Evolutionary conservation across 2,329 filamentous ascomycete species (phyloP).

Genomic region (Trichoderma sp.): DNA sequence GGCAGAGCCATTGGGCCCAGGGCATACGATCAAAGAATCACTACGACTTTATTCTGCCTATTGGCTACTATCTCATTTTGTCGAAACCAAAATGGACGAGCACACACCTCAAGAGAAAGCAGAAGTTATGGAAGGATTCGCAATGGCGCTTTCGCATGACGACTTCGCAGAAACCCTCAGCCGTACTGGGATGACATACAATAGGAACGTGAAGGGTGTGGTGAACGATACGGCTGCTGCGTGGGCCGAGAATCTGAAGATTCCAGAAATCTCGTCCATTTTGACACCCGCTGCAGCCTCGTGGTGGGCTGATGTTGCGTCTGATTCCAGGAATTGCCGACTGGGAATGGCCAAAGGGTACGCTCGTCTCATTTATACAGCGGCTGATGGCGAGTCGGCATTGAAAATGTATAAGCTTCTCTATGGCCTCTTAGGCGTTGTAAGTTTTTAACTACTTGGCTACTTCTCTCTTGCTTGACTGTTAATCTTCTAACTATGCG

Average conservation of each 20-base stretch:
- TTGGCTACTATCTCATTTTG: constrained; percentile 33
- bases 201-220: constrained; percentile 4
- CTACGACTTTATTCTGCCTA: constrained; percentile 29
- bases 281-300: constrained; percentile 27
- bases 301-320: constrained; percentile 34
- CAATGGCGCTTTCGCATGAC: constrained; percentile 30
- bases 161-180: constrained; percentile 31
- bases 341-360: constrained; percentile 32
- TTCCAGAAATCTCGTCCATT: neutral
- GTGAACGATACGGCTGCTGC: constrained; percentile 26
- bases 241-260: constrained; percentile 32
- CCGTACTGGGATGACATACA: constrained; percentile 8
- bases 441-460: constrained; percentile 4
- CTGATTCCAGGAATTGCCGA: constrained; percentile 31
- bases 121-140: constrained; percentile 35
- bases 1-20: neutral
- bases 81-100: constrained; percentile 27
- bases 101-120: constrained; percentile 30
- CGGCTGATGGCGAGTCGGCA: constrained; percentile 22
- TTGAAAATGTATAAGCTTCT: constrained; percentile 28
- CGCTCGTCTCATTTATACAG: constrained; percentile 31
- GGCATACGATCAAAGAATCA: neutral
- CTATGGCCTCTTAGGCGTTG: constrained; percentile 28
- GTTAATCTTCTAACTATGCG: neutral
- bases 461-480: too few species aligned